Evolutionary conservation across 495 filamentous ascomycete genomes (phyloP), one percentile per base, ranked within the genome.

Genomic region (Apodospora peruviana): DNA sequence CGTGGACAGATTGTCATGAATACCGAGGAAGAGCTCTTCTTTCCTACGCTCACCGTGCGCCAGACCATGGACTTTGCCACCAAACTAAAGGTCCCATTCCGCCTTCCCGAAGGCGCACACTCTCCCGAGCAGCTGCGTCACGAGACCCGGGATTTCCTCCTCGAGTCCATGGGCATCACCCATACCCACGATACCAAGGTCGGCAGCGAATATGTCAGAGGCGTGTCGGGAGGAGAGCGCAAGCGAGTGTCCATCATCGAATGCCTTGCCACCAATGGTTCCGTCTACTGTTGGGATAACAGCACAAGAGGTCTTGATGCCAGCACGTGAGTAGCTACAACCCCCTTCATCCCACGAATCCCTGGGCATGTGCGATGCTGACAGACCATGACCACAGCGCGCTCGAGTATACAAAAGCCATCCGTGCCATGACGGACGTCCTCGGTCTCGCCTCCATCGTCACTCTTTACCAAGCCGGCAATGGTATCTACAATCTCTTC

Each of bases 141-240:
- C 10, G 56, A 57, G 44, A 55, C 48, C 2, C 54, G 52, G 4
- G 54, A 62, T 17, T 60, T 54, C 20, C 52, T 63, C 2, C 58
- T 66, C 8, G 43, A 60, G 51, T 54, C 53, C 27, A 60, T 62
- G 59, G 85, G 85, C 40, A 91, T 95, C 58, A 73, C 57, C 29
- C 88, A 94, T 58, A 91, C 88, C 0, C 76, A 77, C 51, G 77
- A 87, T 57, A 91, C 87, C 0, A 74, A 81, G 18, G 86, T 95
- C 5, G 90, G 90, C 24, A 88, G 94, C 63, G 85, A 86, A 57
- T 90, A 80, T 55, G 80, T 90, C 9, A 79, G 89, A 14, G 82
- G 83, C 37, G 79, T 82, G 0, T 83, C 80, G 61, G 75, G 81
- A n/a, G 79, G 79, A 57, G 66, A 76, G 67, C 60, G 82, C 65